These are phyloP conservation scores for Pseudoperonospora humuli DNA, from an alignment of 352 stramenopile species.

Conservation along the genomic window DNA sequence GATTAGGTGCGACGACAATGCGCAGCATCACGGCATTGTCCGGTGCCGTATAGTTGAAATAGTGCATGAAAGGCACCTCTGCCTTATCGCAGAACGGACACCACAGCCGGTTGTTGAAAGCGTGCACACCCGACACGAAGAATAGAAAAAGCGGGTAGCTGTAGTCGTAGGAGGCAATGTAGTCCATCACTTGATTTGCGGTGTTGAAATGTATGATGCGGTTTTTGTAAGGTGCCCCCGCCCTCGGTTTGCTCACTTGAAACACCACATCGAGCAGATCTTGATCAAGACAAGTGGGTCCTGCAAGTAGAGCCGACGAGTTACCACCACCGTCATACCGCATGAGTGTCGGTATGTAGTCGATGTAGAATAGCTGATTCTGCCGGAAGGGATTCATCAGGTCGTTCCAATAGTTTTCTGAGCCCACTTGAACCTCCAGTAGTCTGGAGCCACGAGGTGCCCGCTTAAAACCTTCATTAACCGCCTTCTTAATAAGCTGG, in stretches of 20 bases:
- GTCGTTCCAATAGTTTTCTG: conserved; percentile 55
- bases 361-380: conserved; percentile 80
- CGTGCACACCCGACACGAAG: conserved; percentile 64
- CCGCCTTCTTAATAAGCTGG: conserved; percentile 42
- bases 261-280: conserved; percentile 69
- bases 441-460: conserved; percentile 52
- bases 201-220: conserved; percentile 38
- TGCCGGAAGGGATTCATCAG: conserved; percentile 67
- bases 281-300: conserved; percentile 53
- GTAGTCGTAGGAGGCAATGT: conserved; percentile 51
- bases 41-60: conserved; percentile 66
- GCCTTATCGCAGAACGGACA: conserved; percentile 74
- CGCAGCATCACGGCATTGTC: conserved; percentile 46
- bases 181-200: conserved; percentile 38
- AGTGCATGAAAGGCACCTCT: conserved; percentile 64
- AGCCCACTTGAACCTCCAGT: conserved; percentile 61
- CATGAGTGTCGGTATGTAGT: conserved; percentile 69
- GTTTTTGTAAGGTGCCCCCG: conserved; percentile 35
- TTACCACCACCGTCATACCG: conserved; percentile 72
- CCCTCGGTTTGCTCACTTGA: conserved; percentile 33
- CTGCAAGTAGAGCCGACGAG: conserved; percentile 59
- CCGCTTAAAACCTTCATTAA: conserved; percentile 51
- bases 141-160: conserved; percentile 69
- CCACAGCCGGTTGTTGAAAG: conserved; percentile 76
- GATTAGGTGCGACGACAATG: conserved; percentile 48